These are phyloP conservation scores for Erythrophleum ivorense DNA, from an alignment of 331 rosid species.

Conservation along the genomic window DNA sequence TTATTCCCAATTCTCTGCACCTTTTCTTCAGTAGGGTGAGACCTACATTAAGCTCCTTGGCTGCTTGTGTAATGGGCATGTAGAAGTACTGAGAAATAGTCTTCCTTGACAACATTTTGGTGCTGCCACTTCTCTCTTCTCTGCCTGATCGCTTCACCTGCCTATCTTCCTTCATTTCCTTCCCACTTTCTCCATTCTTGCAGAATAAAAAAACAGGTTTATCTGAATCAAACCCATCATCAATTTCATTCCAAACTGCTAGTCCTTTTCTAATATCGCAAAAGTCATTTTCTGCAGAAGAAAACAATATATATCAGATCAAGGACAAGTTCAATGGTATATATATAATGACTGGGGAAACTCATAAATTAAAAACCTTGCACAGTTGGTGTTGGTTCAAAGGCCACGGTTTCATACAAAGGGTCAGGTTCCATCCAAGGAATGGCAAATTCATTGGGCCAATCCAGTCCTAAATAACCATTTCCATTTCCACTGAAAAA, in stretches of 20 bases:
- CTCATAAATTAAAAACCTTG: constrained; percentile 40
- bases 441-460: constrained; percentile 46
- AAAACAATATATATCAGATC: not conserved
- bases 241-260: constrained; percentile 42
- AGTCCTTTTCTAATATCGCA: constrained; percentile 30
- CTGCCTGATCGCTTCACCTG: constrained; percentile 28
- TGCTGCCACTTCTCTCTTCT: constrained; percentile 44
- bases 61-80: constrained; percentile 86
- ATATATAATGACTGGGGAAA: not conserved
- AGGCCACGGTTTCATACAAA: constrained; percentile 34
- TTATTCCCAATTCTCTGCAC: constrained; percentile 83
- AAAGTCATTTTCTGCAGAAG: constrained; percentile 24
- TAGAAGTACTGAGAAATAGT: constrained; percentile 64
- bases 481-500: constrained; percentile 34
- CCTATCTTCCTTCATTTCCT: constrained; percentile 8
- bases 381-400: constrained; percentile 36
- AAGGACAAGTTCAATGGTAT: not conserved
- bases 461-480: constrained; percentile 42
- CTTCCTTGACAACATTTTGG: constrained; percentile 54
- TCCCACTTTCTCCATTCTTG: constrained; percentile 32
- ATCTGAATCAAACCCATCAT: constrained; percentile 37
- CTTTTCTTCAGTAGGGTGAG: constrained; percentile 80
- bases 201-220: constrained; percentile 3
- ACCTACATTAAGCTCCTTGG: constrained; percentile 79
- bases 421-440: constrained; percentile 50